Conservation (phyloP, 2,329 filamentous ascomycete genomes). For the Colletotrichum shisoi region DNA sequence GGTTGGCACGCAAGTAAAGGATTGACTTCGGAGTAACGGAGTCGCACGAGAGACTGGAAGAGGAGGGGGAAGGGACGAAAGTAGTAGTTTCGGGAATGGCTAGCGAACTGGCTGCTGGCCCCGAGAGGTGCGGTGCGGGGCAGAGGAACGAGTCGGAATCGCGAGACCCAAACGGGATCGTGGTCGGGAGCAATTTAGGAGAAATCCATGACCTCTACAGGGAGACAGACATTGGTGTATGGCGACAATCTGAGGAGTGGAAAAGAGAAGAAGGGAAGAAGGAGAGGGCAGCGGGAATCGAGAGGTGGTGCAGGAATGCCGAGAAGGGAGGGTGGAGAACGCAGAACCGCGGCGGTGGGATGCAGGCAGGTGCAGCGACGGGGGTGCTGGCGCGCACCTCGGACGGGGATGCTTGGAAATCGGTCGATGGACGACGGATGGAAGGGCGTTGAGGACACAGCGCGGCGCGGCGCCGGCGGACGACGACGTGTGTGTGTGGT, state of each 20-base stretch:
- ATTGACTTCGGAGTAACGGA: constrained; percentile 23
- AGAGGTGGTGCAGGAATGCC: constrained; percentile 34
- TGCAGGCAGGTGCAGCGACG: constrained; percentile 24
- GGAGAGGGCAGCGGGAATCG: constrained; percentile 5
- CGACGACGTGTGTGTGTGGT: constrained; percentile 3
- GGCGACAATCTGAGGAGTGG: constrained; percentile 13
- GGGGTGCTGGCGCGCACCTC: constrained; percentile 23
- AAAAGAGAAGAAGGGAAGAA: constrained; percentile 6
- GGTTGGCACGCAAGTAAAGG: constrained; percentile 26
- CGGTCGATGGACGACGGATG: constrained; percentile 29
- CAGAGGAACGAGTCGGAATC: constrained; percentile 35
- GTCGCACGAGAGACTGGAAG: background rate
- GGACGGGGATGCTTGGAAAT: constrained; percentile 39
- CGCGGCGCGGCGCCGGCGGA: constrained; percentile 1
- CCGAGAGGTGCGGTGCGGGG: constrained; percentile 34
- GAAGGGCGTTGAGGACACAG: constrained; percentile 31
- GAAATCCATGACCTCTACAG: constrained; percentile 29
- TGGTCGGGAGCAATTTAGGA: constrained; percentile 33
- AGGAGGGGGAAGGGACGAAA: background rate
- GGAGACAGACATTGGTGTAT: constrained; percentile 19
- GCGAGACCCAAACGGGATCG: constrained; percentile 36
- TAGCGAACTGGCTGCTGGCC: constrained; percentile 23
- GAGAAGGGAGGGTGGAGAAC: constrained; percentile 38
- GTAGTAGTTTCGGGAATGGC: constrained; percentile 30
- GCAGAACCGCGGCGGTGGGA: constrained; percentile 38